A percentile compares a stretch with the other conserved stretches of the same genome.
These are phyloP conservation scores for Atkinsonella texensis DNA, from an alignment of 2,329 filamentous ascomycete genomes.

Conservation along the genomic window DNA sequence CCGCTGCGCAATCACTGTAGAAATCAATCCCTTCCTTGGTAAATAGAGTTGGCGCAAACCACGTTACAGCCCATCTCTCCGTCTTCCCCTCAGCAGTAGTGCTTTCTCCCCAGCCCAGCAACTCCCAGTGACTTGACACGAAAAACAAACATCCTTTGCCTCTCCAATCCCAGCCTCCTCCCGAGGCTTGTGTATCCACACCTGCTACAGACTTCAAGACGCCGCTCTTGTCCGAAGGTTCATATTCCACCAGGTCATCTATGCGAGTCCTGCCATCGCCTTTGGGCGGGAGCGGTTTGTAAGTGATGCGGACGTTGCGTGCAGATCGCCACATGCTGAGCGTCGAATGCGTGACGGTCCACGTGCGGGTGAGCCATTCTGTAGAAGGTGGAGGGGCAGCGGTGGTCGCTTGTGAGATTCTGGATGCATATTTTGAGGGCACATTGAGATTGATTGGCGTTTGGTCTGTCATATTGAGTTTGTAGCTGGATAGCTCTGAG, in stretches of 20 bases:
- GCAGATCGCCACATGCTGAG: slow-evolving; percentile 70
- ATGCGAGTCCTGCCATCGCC: slow-evolving; percentile 34
- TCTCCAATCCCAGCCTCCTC: slow-evolving; percentile 58
- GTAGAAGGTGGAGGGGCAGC: slow-evolving; percentile 33
- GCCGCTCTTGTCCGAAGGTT: slow-evolving; percentile 34
- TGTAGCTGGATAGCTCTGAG: neutral
- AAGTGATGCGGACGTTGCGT: slow-evolving; percentile 71
- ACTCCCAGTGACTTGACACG: slow-evolving; percentile 67
- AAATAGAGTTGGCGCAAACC: slow-evolving; percentile 73
- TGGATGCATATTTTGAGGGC: slow-evolving; percentile 37
- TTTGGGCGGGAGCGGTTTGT: slow-evolving; percentile 39
- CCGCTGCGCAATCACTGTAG: slow-evolving; percentile 53
- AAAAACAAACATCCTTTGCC: slow-evolving; percentile 65
- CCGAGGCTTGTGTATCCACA: slow-evolving; percentile 38
- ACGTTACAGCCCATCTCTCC: slow-evolving; percentile 68
- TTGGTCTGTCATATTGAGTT: slow-evolving; percentile 7
- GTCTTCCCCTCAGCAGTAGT: slow-evolving; percentile 23
- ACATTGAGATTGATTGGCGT: slow-evolving; percentile 16
- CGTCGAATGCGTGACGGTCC: slow-evolving; percentile 65
- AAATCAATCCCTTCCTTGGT: slow-evolving; percentile 73
- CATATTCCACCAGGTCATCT: slow-evolving; percentile 64
- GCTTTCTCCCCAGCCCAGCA: slow-evolving; percentile 60
- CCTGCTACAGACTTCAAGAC: slow-evolving; percentile 51
- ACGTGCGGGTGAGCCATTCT: slow-evolving; percentile 52
- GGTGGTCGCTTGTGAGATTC: slow-evolving; percentile 12